phyloP scores from a whole-genome alignment of 768 basidiomycete species.

The Phaeotremella fagi region DNA sequence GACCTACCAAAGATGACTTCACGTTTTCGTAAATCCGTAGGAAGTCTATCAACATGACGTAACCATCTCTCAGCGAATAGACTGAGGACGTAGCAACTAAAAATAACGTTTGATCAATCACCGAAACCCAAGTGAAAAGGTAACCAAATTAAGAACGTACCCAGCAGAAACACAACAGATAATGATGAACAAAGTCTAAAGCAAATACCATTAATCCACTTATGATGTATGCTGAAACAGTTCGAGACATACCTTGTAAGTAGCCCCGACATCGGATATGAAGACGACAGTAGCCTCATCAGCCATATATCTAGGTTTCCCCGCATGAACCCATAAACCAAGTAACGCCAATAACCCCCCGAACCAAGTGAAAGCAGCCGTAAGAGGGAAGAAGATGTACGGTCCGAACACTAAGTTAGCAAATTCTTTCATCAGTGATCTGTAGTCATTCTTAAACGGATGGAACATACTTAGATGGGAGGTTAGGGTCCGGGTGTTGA shows the following conservation, averaged over 20 bases:
- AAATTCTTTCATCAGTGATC: no score
- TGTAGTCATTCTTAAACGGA: background rate
- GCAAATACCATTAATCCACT: background rate
- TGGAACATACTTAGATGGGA: constrained; percentile 35
- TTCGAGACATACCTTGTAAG: constrained; percentile 8
- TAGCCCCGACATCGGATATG: constrained; percentile 48
- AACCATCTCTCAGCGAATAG: constrained; percentile 50
- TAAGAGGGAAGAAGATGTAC: constrained; percentile 40
- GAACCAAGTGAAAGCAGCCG: constrained; percentile 40
- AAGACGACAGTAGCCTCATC: constrained; percentile 46
- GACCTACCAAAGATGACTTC: constrained; percentile 45
- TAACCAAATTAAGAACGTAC: constrained; percentile 5
- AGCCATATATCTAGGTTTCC: constrained; percentile 42
- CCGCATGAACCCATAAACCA: constrained; percentile 36
- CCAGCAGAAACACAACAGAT: constrained; percentile 24
- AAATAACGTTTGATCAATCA: constrained; percentile 13
- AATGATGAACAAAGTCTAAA: constrained; percentile 37
- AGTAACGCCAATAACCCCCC: constrained; percentile 44
- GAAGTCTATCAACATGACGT: constrained; percentile 50
- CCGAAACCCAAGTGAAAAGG: background rate
- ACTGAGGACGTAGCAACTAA: constrained; percentile 47
- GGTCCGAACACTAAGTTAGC: constrained; percentile 46
- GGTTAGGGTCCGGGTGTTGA: constrained; percentile 37
- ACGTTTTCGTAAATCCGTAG: constrained; percentile 37
- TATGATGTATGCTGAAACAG: constrained; percentile 2